A percentile compares a stretch with the other conserved stretches of the same genome.
Evolutionary conservation across 2,329 filamentous ascomycete species (phyloP).

Genomic region (Ophiostoma perfectum): DNA sequence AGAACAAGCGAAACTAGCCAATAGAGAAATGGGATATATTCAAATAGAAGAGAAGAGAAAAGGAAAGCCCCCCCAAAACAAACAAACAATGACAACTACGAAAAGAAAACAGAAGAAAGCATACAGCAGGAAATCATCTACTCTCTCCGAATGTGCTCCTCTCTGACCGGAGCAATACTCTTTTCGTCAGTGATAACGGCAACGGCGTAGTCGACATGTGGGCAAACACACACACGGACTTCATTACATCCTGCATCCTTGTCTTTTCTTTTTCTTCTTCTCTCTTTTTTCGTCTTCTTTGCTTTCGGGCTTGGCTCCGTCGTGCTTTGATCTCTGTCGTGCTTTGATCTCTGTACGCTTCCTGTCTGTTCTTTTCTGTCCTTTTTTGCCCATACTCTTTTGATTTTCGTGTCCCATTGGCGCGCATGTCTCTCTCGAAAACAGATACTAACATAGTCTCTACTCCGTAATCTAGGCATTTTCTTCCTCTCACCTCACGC

Average conservation of each 20-base stretch:
- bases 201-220: background rate
- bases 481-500: too few species aligned
- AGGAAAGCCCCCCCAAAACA: background rate
- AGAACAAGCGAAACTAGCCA: too few species aligned
- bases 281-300: background rate
- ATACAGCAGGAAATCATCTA: background rate
- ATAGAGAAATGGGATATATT: background rate
- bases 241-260: conserved; percentile 8
- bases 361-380: background rate
- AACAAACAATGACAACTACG: too few species aligned
- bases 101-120: background rate
- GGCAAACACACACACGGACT: conserved; percentile 1
- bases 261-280: background rate
- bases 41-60: background rate
- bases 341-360: background rate
- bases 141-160: too few species aligned
- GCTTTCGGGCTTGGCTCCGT: background rate
- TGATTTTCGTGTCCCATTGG: background rate
- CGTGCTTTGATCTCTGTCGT: background rate
- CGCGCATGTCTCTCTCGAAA: background rate
- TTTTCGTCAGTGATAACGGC: conserved; percentile 7
- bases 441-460: too few species aligned
- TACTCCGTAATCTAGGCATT: too few species aligned
- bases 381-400: background rate
- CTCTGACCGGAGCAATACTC: conserved; percentile 11